These are phyloP conservation scores for Coniochaeta sp. DNA, from an alignment of 2,329 filamentous ascomycete genomes.

Conservation along the genomic window DNA sequence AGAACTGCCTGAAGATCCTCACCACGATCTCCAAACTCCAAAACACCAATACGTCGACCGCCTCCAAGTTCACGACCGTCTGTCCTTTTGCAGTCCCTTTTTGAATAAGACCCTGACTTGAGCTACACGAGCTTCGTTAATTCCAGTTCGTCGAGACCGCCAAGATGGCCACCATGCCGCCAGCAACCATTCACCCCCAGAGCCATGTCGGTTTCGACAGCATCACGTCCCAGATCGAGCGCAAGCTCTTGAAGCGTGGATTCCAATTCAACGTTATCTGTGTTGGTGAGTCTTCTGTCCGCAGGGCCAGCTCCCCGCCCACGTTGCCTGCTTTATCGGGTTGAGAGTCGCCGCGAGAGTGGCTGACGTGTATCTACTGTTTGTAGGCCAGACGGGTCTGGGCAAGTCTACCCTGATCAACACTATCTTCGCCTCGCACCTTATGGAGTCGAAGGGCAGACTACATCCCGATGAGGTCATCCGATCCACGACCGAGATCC, in stretches of 20 bases:
- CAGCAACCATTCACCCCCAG: conserved; percentile 74
- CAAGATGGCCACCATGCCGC: conserved; percentile 56
- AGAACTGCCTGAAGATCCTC: neutral
- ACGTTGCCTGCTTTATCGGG: too few relatives aligned
- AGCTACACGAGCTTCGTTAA: conserved; percentile 19
- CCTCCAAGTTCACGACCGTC: neutral
- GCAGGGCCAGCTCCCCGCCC: neutral
- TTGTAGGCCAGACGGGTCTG: conserved; percentile 87
- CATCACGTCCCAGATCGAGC: conserved; percentile 99
- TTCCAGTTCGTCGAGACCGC: conserved; percentile 11
- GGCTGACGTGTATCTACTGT: conserved; percentile 23
- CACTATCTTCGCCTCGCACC: conserved; percentile 98
- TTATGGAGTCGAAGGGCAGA: conserved; percentile 98
- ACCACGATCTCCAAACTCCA: conserved; percentile 8
- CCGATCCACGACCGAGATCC: conserved; percentile 94
- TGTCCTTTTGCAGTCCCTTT: conserved; percentile 6
- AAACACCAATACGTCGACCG: neutral
- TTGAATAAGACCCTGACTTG: conserved; percentile 13
- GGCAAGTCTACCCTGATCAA: conserved; percentile 99
- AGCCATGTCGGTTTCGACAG: conserved; percentile 99
- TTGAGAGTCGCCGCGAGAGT: neutral
- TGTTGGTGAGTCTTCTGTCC: conserved; percentile 65
- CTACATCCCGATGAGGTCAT: conserved; percentile 87
- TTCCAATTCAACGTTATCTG: conserved; percentile 99
- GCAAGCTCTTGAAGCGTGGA: conserved; percentile 98